phyloP scores from a whole-genome alignment of 2,329 filamentous ascomycete genomes.

The Fusarium keratoplasticum region DNA sequence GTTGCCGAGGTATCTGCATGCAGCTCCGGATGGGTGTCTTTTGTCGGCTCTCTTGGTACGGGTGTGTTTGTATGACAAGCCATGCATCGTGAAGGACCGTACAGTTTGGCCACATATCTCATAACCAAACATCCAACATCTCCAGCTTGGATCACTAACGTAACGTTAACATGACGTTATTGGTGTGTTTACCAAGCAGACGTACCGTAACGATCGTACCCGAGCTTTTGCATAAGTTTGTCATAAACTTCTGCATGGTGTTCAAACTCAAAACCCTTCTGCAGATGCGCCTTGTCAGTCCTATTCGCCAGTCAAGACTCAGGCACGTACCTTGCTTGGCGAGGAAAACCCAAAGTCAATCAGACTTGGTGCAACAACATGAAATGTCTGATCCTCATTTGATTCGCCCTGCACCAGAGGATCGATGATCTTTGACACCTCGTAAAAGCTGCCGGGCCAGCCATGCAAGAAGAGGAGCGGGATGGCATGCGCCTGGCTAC shows the following conservation, averaged over 20 bases:
- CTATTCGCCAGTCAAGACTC: not conserved
- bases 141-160: slow-evolving; percentile 12
- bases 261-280: not conserved
- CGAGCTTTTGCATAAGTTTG: slow-evolving; percentile 21
- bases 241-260: slow-evolving; percentile 14
- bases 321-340: not conserved
- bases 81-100: slow-evolving; percentile 5
- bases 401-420: not conserved
- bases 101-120: slow-evolving; percentile 8
- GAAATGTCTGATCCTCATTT: not conserved
- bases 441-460: slow-evolving; percentile 21
- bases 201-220: slow-evolving; percentile 12
- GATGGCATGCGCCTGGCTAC: slow-evolving; percentile 61
- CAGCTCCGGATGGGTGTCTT: not conserved
- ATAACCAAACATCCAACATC: slow-evolving; percentile 12
- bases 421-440: slow-evolving; percentile 11
- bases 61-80: slow-evolving; percentile 13
- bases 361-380: slow-evolving; percentile 18
- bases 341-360: slow-evolving; percentile 20
- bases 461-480: slow-evolving; percentile 65
- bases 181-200: not conserved
- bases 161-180: not conserved
- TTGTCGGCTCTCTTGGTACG: not conserved
- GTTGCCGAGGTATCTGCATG: not conserved
- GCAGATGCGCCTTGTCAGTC: not conserved